A percentile compares a stretch with the other conserved stretches of the same genome.
Conservation (phyloP, 106 monocot species). For the Acanthochlamys bracteata region DNA sequence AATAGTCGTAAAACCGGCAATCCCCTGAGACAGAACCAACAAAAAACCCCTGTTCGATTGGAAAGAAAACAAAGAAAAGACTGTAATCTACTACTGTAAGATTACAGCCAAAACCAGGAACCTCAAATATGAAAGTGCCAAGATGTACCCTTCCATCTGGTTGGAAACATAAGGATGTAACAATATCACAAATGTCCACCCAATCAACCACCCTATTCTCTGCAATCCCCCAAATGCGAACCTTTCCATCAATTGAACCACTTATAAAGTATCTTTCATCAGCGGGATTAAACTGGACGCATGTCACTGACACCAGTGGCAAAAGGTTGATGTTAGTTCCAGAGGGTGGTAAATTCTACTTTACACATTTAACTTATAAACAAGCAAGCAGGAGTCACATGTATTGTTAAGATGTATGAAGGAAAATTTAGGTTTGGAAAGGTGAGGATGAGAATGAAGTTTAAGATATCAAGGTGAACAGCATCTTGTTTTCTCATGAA, state of each 20-base stretch:
- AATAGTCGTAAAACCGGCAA: constrained; percentile 58
- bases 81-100: background rate
- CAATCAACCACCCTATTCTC: constrained; percentile 66
- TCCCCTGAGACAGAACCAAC: constrained; percentile 59
- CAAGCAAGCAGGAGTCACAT: too few species aligned
- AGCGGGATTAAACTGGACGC: constrained; percentile 79
- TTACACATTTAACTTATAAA: too few species aligned
- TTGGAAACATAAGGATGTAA: constrained; percentile 58
- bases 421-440: too few species aligned
- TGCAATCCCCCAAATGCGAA: constrained; percentile 63
- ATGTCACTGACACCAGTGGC: constrained; percentile 49
- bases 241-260: constrained; percentile 89
- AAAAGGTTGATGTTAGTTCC: constrained; percentile 2
- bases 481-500: too few species aligned
- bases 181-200: constrained; percentile 65
- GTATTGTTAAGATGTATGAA: too few species aligned
- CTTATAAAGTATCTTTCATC: constrained; percentile 73
- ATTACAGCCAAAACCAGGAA: background rate
- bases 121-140: background rate
- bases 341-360: background rate
- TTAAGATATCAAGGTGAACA: too few species aligned
- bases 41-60: constrained; percentile 58
- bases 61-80: background rate
- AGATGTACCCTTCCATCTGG: constrained; percentile 67
- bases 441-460: too few species aligned